phyloP scores from a whole-genome alignment of 2,329 filamentous ascomycete species.

The Diaporthe citriasiana region DNA sequence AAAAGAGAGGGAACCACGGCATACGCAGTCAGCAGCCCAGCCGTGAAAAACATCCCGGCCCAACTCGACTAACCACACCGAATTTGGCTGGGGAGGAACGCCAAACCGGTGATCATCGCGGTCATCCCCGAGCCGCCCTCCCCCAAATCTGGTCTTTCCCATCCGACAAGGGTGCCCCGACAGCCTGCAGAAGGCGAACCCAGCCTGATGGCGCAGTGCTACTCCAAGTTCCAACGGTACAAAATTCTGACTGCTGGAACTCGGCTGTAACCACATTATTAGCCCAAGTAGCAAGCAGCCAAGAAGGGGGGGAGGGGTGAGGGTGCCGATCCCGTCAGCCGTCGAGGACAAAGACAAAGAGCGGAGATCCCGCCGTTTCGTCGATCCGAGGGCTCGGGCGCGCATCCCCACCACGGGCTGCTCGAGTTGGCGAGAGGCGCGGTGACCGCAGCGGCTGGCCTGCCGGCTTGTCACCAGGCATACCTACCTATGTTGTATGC shows the following conservation, averaged over 20 bases:
- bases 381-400: constrained; percentile 30
- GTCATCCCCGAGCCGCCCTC: constrained; percentile 19
- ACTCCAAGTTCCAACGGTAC: background rate
- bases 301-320: background rate
- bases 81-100: background rate
- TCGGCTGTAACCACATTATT: background rate
- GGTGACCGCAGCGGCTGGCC: background rate
- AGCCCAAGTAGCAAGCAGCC: background rate
- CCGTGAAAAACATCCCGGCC: background rate
- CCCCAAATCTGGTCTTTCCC: background rate
- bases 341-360: background rate
- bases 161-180: background rate
- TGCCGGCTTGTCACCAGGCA: no score
- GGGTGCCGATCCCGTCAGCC: constrained; percentile 1
- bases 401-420: background rate
- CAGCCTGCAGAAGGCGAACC: background rate
- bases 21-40: constrained; percentile 2
- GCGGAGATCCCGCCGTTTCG: constrained; percentile 15
- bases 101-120: constrained; percentile 20
- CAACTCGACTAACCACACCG: background rate
- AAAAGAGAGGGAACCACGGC: background rate
- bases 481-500: background rate
- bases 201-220: constrained; percentile 12
- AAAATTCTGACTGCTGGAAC: constrained; percentile 6
- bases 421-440: background rate